A percentile compares a stretch with the other conserved stretches of the same genome.
Conservation (phyloP, 345 rosid species). For the Gynandropsis gynandra region DNA sequence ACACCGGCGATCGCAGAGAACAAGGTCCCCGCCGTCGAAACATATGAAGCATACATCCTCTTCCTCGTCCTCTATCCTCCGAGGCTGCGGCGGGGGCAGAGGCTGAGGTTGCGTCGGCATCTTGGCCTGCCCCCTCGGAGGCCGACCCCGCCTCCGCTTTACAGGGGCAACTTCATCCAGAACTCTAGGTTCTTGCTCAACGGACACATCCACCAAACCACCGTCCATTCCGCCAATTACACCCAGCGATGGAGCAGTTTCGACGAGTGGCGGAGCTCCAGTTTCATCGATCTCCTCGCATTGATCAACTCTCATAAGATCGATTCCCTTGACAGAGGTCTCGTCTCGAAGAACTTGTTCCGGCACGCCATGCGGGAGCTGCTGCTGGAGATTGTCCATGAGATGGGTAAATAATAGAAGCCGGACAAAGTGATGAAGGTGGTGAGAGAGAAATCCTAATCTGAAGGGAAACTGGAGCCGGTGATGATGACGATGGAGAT, state of each 20-base stretch:
- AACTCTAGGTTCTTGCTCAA: conserved; percentile 17
- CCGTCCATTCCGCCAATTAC: too few species aligned
- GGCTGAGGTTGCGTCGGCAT: conserved; percentile 13
- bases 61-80: conserved; percentile 46
- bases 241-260: conserved; percentile 18
- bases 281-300: conserved; percentile 34
- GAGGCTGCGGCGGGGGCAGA: conserved; percentile 9
- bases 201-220: conserved; percentile 20
- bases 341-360: conserved; percentile 19
- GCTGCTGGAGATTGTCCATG: conserved; percentile 39
- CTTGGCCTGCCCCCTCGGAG: conserved; percentile 38
- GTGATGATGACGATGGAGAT: conserved; percentile 16
- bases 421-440: conserved; percentile 7
- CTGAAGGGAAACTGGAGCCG: conserved; percentile 21
- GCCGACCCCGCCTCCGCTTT: conserved; percentile 78
- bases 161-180: conserved; percentile 22
- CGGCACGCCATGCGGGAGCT: conserved; percentile 16
- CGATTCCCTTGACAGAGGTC: conserved; percentile 30
- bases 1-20: conserved; percentile 96
- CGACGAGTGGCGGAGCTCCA: conserved; percentile 37
- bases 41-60: conserved; percentile 98
- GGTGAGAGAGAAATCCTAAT: conserved; percentile 47
- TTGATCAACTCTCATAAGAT: conserved; percentile 51
- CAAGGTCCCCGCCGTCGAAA: conserved; percentile 96
- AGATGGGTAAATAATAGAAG: conserved; percentile 5